phyloP scores from a whole-genome alignment of 192 early-diverging fungal genomes.

The Fimicolochytrium jonesii region DNA sequence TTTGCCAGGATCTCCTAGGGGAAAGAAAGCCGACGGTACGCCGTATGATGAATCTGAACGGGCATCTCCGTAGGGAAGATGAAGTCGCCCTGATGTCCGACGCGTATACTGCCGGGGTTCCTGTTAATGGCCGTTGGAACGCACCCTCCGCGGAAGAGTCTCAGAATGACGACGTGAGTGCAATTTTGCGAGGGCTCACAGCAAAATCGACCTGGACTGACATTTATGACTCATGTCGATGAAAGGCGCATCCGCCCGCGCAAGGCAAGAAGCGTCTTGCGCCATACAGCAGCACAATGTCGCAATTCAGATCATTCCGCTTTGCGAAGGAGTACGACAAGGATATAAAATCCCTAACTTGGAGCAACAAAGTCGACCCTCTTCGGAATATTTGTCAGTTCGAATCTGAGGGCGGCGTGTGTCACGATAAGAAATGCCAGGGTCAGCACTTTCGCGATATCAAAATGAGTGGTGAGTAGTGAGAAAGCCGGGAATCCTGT shows the following conservation, averaged over 20 bases:
- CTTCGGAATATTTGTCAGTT: conserved; percentile 13
- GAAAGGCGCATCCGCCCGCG: neutral
- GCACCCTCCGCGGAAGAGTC: neutral
- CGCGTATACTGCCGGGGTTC: neutral
- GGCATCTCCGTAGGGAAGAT: neutral
- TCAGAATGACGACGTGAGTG: neutral
- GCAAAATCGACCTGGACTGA: neutral
- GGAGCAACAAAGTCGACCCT: conserved; percentile 22
- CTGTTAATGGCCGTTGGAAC: conserved; percentile 7
- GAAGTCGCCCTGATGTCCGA: conserved; percentile 5
- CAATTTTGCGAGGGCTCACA: too few relatives aligned
- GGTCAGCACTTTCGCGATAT: conserved; percentile 24
- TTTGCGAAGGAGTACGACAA: neutral
- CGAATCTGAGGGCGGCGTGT: conserved; percentile 23
- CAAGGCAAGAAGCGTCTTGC: neutral
- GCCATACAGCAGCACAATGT: conserved; percentile 17
- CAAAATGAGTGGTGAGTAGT: conserved; percentile 7
- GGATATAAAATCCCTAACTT: conserved; percentile 13
- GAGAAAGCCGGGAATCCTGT: too few relatives aligned
- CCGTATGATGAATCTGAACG: neutral
- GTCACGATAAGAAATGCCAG: conserved; percentile 14
- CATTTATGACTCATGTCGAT: neutral
- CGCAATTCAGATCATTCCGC: conserved; percentile 21
- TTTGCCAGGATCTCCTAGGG: neutral
- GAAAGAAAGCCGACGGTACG: neutral